Base-by-base conservation (phyloP, 116 monocot species). In the Cymodocea nodosa region DNA sequence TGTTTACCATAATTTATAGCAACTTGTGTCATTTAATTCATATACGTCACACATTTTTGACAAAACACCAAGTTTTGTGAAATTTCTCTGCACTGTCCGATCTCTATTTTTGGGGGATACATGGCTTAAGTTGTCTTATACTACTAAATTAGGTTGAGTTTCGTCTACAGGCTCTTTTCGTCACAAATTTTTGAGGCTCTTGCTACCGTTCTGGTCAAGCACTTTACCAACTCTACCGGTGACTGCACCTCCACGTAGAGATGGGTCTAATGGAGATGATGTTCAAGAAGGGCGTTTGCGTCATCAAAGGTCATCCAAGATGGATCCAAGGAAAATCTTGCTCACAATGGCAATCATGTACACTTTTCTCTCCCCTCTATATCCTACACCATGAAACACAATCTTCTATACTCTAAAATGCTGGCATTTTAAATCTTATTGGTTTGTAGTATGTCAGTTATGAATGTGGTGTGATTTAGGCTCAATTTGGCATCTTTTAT, bases 121-220 rank as follows among this genome's bases (percentile, higher is more conserved):
- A 44, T 12, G 7, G 44, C 44, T 44, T 44, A 44, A 44, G 12
- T 44, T 44, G 44, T 44, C 44, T 12, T 1, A 44, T 44, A 10
- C 62, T 39, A 10, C 36, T 37, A 23, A 58, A 10, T 13, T 64
- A 15, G 51, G 35, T 54, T 54, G 11, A 67, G 35, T 52, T 67
- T 67, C 35, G 18, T 69, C 35, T 59, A 15, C 64, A 94, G 94
- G 94, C 56, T 63, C 89, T 30, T 76, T 89, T 63, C 80, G 80
- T 19, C 80, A 86, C 56, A 94, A 84, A 60, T 82, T 94, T 71
- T 62, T 94, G 53, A 89, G 94, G 71, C 69, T 87, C 67, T 59
- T 94, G 51, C 74, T 94, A 30, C 94, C 94, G 63, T 94, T 94
- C 79, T 94, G 94, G 94, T 94, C 94, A 55, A 94, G 57, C 73